Conservation (phyloP, 257 asterid species). For the Solanum corneliomulleri region DNA sequence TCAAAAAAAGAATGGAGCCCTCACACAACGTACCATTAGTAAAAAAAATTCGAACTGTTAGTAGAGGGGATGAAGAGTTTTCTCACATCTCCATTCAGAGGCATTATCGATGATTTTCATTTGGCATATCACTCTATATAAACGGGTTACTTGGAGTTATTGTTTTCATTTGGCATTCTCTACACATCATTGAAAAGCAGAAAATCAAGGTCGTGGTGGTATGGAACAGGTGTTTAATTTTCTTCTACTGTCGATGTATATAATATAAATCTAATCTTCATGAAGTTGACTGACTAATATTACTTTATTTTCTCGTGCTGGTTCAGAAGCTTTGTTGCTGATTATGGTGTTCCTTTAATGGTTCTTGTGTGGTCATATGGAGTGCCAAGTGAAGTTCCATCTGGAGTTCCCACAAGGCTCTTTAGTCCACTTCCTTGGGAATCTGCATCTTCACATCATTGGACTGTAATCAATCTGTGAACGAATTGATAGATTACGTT, state of each 20-base stretch:
- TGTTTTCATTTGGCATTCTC: slow-evolving; percentile 36
- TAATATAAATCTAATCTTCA: neutral
- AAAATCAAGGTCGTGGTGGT: slow-evolving; percentile 42
- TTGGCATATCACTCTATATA: slow-evolving; percentile 14
- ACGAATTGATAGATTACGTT: neutral
- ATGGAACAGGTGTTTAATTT: slow-evolving; percentile 20
- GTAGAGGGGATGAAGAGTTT: neutral
- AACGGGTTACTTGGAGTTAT: slow-evolving; percentile 42
- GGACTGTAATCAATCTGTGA: slow-evolving; percentile 25
- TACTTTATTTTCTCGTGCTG: neutral
- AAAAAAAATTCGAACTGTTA: no score
- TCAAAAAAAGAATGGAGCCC: neutral
- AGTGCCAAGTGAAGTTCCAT: slow-evolving; percentile 19
- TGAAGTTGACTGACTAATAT: neutral
- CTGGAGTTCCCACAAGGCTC: slow-evolving; percentile 39
- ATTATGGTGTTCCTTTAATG: slow-evolving; percentile 50
- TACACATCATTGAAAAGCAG: slow-evolving; percentile 33
- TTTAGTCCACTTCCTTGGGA: slow-evolving; percentile 38
- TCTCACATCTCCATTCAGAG: slow-evolving; percentile 22
- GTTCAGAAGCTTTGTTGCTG: slow-evolving; percentile 39
- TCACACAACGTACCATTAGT: neutral
- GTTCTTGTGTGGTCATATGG: slow-evolving; percentile 30
- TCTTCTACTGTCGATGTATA: neutral
- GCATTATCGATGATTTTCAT: slow-evolving; percentile 22
- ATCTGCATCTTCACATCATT: slow-evolving; percentile 29